Conservation (phyloP, 129 eudicot species). For the Chrysanthemum makinoi region DNA sequence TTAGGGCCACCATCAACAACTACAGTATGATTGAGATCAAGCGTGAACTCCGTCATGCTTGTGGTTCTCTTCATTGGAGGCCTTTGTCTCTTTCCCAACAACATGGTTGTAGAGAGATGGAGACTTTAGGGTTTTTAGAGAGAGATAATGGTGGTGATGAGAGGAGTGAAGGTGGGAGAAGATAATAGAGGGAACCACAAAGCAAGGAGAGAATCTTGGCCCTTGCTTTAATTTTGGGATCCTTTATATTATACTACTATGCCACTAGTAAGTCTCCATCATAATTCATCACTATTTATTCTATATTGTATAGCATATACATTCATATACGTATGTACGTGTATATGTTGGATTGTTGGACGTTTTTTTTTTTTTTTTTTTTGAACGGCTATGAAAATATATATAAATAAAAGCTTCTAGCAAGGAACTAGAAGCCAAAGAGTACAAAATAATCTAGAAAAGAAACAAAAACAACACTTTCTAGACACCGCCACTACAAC, state of each 20-base stretch:
- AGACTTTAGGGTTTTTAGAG: conserved; percentile 6
- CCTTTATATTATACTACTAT: background rate
- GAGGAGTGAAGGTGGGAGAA: conserved; percentile 36
- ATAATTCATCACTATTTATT: no score
- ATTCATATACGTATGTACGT: no score
- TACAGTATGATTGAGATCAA: conserved; percentile 35
- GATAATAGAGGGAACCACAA: conserved; percentile 53
- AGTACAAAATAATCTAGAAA: no score
- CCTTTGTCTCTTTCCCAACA: conserved; percentile 64
- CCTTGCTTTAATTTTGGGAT: conserved; percentile 35
- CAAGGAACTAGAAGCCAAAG: no score
- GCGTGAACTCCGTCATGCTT: conserved; percentile 70
- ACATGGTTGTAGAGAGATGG: conserved; percentile 29
- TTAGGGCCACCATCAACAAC: background rate
- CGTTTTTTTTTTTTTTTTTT: no score
- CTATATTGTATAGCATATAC: no score
- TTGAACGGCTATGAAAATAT: no score
- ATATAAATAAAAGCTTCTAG: no score
- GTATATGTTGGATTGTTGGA: no score
- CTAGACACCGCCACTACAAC: no score
- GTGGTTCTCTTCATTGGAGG: conserved; percentile 80
- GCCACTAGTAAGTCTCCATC: no score
- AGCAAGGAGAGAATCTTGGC: conserved; percentile 55
- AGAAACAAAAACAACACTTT: no score
- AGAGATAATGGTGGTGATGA: conserved; percentile 21